Evolutionary conservation across 2,329 filamentous ascomycete genomes (phyloP).

Genomic region (Ciborinia camelliae): DNA sequence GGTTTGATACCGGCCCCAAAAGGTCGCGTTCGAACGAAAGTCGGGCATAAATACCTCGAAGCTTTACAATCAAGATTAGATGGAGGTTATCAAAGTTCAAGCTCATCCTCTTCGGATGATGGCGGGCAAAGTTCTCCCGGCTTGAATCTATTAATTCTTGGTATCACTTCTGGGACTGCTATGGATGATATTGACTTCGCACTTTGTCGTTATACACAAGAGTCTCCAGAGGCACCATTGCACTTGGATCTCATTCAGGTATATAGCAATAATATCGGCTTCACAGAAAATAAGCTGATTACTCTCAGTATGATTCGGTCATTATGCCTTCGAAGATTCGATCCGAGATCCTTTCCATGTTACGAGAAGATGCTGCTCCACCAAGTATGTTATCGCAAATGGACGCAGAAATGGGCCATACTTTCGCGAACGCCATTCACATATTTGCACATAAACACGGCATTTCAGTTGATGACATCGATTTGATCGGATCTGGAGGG

Average conservation of each 20-base stretch:
- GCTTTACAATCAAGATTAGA: slow-evolving; percentile 34
- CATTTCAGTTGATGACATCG: slow-evolving; percentile 36
- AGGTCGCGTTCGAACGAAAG: slow-evolving; percentile 32
- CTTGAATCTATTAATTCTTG: slow-evolving; percentile 35
- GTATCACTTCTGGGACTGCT: slow-evolving; percentile 35
- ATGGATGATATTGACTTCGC: slow-evolving; percentile 39
- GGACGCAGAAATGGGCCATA: slow-evolving; percentile 38
- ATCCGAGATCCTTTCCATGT: slow-evolving; percentile 36
- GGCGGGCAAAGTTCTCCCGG: slow-evolving; percentile 27
- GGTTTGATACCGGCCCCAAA: slow-evolving; percentile 30
- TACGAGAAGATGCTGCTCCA: slow-evolving; percentile 36
- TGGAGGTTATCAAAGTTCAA: slow-evolving; percentile 29
- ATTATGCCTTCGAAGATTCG: slow-evolving; percentile 38
- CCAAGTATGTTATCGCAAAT: slow-evolving; percentile 38
- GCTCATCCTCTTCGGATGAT: slow-evolving; percentile 28
- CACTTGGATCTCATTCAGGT: slow-evolving; percentile 36
- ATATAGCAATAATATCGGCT: not conserved
- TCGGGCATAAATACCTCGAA: slow-evolving; percentile 37
- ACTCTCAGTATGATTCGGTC: slow-evolving; percentile 36
- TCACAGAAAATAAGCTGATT: slow-evolving; percentile 2
- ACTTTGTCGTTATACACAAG: slow-evolving; percentile 37
- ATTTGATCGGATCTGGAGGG: slow-evolving; percentile 36
- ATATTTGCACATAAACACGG: slow-evolving; percentile 36
- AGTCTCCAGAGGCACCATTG: slow-evolving; percentile 34
- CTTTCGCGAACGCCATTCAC: slow-evolving; percentile 36